Evolutionary conservation across 257 asterid genomes (phyloP).

Genomic region (Mitragyna speciosa): DNA sequence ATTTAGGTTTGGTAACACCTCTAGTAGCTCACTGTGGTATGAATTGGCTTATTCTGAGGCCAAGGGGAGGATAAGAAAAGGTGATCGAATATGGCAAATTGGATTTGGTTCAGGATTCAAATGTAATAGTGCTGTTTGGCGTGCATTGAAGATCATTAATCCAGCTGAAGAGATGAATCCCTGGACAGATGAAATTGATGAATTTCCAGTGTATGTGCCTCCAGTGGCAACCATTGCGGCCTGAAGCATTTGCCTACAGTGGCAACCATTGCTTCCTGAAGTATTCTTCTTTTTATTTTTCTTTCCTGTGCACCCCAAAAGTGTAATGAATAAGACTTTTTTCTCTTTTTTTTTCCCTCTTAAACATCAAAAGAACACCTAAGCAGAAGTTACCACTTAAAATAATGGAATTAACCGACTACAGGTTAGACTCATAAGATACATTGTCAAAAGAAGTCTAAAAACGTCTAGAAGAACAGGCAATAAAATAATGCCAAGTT

Average conservation of each 20-base stretch:
- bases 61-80: slow-evolving; percentile 33
- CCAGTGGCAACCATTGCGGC: slow-evolving; percentile 13
- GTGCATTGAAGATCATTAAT: slow-evolving; percentile 26
- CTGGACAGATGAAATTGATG: slow-evolving; percentile 30
- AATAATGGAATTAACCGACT: too few relatives aligned
- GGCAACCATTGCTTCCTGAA: slow-evolving; percentile 15
- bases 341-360: too few relatives aligned
- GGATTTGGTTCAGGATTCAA: slow-evolving; percentile 39
- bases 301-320: too few relatives aligned
- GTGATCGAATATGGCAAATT: slow-evolving; percentile 33
- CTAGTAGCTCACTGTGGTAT: slow-evolving; percentile 46
- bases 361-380: too few relatives aligned
- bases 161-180: slow-evolving; percentile 28
- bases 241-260: slow-evolving; percentile 14
- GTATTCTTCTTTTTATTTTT: too few relatives aligned
- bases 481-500: too few relatives aligned
- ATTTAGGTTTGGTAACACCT: slow-evolving; percentile 40
- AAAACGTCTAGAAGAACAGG: too few relatives aligned
- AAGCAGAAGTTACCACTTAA: too few relatives aligned
- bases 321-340: too few relatives aligned
- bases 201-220: slow-evolving; percentile 25
- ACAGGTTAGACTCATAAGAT: too few relatives aligned
- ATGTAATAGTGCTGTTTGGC: slow-evolving; percentile 37
- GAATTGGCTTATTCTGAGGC: slow-evolving; percentile 42
- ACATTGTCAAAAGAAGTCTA: too few relatives aligned